These are phyloP conservation scores for Citrullus colocynthis DNA, from an alignment of 306 rosid genomes.

Conservation along the genomic window DNA sequence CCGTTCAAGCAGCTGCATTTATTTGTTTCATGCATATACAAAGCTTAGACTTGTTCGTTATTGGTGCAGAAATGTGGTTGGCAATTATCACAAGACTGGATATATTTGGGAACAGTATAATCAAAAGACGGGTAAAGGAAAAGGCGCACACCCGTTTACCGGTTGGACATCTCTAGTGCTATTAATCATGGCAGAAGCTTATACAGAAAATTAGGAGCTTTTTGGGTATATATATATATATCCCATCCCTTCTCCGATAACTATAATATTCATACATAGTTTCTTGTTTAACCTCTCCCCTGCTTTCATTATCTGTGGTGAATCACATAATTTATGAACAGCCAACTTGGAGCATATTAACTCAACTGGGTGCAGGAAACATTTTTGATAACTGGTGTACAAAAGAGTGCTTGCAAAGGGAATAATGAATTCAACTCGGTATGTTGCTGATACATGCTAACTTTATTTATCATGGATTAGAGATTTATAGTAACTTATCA, in stretches of 20 bases:
- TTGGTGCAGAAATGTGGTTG: conserved; percentile 47
- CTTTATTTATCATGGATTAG: neutral
- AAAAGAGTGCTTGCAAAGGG: neutral
- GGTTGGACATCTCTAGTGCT: conserved; percentile 93
- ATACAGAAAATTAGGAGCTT: conserved; percentile 25
- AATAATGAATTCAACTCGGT: neutral
- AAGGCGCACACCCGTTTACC: conserved; percentile 72
- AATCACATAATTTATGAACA: neutral
- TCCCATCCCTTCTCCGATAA: neutral
- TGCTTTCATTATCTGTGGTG: neutral
- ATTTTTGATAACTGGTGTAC: neutral
- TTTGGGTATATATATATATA: neutral
- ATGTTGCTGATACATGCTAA: neutral
- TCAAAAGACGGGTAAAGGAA: conserved; percentile 69
- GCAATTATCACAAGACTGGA: conserved; percentile 52
- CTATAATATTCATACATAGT: neutral
- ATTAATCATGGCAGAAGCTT: conserved; percentile 71
- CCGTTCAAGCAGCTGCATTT: neutral
- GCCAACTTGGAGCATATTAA: neutral
- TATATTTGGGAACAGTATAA: conserved; percentile 89
- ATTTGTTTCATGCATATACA: neutral
- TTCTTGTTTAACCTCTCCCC: neutral
- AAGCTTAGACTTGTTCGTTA: neutral
- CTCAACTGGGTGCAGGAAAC: neutral
- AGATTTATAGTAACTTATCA: no score